Conservation (phyloP, 2,329 filamentous ascomycete species). For the Ophiosphaerella narmari region DNA sequence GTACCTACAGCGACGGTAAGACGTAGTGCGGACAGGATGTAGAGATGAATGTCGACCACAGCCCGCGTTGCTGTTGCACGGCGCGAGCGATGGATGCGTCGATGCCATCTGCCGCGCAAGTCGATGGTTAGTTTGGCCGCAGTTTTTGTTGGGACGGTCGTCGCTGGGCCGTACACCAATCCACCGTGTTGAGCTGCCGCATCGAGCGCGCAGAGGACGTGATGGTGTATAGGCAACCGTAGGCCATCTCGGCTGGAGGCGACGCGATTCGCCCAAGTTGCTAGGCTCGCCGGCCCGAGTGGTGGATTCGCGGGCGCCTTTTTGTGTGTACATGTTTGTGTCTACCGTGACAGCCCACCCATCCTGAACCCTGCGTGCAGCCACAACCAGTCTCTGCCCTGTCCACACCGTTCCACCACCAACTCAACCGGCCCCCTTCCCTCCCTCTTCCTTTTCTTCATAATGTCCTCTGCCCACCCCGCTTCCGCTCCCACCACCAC, state of each 20-base stretch:
- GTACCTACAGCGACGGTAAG: too few species aligned
- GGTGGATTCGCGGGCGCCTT: too few species aligned
- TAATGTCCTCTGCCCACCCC: conserved; percentile 37
- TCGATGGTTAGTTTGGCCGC: too few species aligned
- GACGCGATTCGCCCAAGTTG: not conserved
- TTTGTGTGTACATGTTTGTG: not conserved
- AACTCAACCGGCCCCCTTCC: conserved; percentile 2
- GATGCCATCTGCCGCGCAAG: too few species aligned
- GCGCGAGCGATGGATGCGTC: too few species aligned
- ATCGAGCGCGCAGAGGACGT: conserved; percentile 6
- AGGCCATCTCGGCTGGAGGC: not conserved
- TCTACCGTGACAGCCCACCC: conserved; percentile 5
- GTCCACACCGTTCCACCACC: conserved; percentile 6
- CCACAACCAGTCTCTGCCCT: conserved; percentile 15
- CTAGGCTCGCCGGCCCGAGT: too few species aligned
- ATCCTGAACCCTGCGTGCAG: conserved; percentile 19
- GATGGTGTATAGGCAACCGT: conserved; percentile 23
- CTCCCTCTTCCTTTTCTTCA: conserved; percentile 19
- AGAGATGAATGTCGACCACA: too few species aligned
- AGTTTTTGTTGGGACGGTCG: too few species aligned
- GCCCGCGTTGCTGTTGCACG: too few species aligned
- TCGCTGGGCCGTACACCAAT: not conserved
- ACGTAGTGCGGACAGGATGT: too few species aligned
- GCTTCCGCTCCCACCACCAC: conserved; percentile 24
- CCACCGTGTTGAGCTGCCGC: conserved; percentile 10